A percentile compares a stretch with the other conserved stretches of the same genome.
These are phyloP conservation scores for Epichloe elymi DNA, from an alignment of 2,329 filamentous ascomycete genomes.

Conservation along the genomic window DNA sequence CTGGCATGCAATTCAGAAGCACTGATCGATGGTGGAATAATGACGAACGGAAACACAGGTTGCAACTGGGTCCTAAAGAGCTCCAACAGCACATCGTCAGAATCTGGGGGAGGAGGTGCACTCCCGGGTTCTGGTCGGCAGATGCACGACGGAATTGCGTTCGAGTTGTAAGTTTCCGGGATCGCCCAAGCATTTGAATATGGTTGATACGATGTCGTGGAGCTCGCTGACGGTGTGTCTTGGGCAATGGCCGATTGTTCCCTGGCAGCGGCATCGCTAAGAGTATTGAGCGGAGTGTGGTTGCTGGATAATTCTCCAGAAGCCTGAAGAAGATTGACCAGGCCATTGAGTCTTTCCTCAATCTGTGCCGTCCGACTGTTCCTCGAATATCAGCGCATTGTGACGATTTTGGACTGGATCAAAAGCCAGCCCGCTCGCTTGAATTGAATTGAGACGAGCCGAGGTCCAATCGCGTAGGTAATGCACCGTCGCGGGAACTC, in stretches of 20 bases:
- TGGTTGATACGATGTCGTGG: conserved; percentile 7
- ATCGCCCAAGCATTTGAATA: conserved; percentile 17
- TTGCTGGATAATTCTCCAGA: conserved; percentile 22
- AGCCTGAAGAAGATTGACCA: conserved; percentile 34
- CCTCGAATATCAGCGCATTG: neutral
- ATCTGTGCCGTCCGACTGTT: conserved; percentile 34
- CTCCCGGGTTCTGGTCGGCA: conserved; percentile 29
- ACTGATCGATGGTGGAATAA: conserved; percentile 23
- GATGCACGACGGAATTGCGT: conserved; percentile 32
- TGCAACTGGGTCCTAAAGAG: conserved; percentile 31
- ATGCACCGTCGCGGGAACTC: neutral
- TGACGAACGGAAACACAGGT: conserved; percentile 33
- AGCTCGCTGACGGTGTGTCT: conserved; percentile 11
- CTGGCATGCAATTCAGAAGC: conserved; percentile 24
- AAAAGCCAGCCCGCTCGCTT: neutral
- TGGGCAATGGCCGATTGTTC: conserved; percentile 14
- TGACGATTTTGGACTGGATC: neutral
- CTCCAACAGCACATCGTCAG: conserved; percentile 32
- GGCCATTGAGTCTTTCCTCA: conserved; percentile 34
- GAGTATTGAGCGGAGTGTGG: conserved; percentile 13
- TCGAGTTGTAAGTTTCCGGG: conserved; percentile 31
- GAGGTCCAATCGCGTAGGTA: neutral
- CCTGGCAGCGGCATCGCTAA: conserved; percentile 15
- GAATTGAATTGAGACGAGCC: neutral
- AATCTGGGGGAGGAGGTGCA: conserved; percentile 27